Evolutionary conservation across 805 yeast species (phyloP).

Genomic region (Torulaspora gathmanii): DNA sequence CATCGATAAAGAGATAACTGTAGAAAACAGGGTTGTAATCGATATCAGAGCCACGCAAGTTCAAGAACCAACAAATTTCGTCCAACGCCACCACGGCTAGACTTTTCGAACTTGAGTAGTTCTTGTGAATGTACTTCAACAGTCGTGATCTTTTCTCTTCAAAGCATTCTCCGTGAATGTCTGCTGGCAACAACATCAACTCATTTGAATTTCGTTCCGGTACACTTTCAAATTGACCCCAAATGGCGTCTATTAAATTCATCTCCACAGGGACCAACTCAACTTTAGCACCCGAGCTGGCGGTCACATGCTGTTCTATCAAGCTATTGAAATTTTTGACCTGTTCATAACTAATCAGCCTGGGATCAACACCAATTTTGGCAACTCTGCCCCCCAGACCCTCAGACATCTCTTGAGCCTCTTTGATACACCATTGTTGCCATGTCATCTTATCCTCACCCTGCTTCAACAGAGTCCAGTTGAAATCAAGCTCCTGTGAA

Average conservation of each 20-base stretch:
- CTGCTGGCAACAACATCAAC: slow-evolving; percentile 46
- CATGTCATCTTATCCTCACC: slow-evolving; percentile 74
- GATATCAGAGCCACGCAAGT: slow-evolving; percentile 78
- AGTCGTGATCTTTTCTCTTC: slow-evolving; percentile 53
- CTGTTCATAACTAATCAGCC: slow-evolving; percentile 50
- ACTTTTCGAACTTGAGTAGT: slow-evolving; percentile 36
- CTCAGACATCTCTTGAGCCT: slow-evolving; percentile 43
- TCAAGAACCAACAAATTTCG: slow-evolving; percentile 88
- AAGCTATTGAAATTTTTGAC: slow-evolving; percentile 29
- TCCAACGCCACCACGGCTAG: slow-evolving; percentile 71
- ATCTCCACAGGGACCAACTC: slow-evolving; percentile 48
- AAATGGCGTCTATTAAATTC: slow-evolving; percentile 71
- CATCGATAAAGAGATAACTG: slow-evolving; percentile 48
- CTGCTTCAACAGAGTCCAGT: slow-evolving; percentile 78
- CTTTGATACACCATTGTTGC: slow-evolving; percentile 70
- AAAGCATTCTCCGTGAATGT: slow-evolving; percentile 63
- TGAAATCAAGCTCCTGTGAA: slow-evolving; percentile 66
- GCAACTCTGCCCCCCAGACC: slow-evolving; percentile 40
- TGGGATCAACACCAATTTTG: slow-evolving; percentile 80
- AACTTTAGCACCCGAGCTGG: slow-evolving; percentile 36
- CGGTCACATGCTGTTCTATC: slow-evolving; percentile 28
- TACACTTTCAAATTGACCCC: slow-evolving; percentile 60
- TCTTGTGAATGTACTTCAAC: slow-evolving; percentile 34
- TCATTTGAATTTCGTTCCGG: slow-evolving; percentile 54
- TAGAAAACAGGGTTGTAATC: slow-evolving; percentile 84